phyloP scores from a whole-genome alignment of 73 alveolate species.

The Tetrahymena thermophila region DNA sequence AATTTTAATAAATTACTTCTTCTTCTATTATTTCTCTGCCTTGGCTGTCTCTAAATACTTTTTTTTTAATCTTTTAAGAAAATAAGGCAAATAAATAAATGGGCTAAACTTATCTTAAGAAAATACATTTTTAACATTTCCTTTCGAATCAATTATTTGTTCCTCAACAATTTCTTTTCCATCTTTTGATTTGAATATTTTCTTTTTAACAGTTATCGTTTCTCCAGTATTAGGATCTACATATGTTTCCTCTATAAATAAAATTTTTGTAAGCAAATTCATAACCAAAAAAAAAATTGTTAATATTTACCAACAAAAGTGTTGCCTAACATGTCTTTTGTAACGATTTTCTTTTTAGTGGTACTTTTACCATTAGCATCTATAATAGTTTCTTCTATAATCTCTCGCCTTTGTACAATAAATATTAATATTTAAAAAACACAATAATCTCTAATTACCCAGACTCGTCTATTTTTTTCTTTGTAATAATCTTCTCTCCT shows the following conservation, averaged over 20 bases:
- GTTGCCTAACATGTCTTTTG: not conserved
- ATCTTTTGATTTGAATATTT: conserved; percentile 16
- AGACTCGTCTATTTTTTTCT: not conserved
- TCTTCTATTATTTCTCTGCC: not conserved
- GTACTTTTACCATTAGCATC: not conserved
- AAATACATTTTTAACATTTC: not conserved
- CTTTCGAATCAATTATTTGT: not conserved
- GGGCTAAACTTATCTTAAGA: not conserved
- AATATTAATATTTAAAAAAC: too few species aligned
- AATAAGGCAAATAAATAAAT: too few species aligned
- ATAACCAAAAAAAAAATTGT: not conserved
- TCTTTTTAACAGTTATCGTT: not conserved
- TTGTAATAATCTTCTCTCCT: not conserved
- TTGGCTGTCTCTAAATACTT: not conserved
- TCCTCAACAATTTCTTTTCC: conserved; percentile 37
- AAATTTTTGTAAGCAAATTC: not conserved
- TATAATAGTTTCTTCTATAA: not conserved
- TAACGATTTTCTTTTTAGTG: not conserved
- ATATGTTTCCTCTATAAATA: not conserved
- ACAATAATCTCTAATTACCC: too few species aligned
- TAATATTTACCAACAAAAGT: not conserved
- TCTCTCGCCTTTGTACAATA: not conserved
- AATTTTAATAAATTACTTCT: not conserved
- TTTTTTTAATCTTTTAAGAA: not conserved
- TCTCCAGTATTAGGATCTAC: not conserved